A percentile compares a stretch with the other conserved stretches of the same genome.
These are phyloP conservation scores for Neonectria punicea DNA, from an alignment of 2,329 filamentous ascomycete genomes.

Conservation along the genomic window DNA sequence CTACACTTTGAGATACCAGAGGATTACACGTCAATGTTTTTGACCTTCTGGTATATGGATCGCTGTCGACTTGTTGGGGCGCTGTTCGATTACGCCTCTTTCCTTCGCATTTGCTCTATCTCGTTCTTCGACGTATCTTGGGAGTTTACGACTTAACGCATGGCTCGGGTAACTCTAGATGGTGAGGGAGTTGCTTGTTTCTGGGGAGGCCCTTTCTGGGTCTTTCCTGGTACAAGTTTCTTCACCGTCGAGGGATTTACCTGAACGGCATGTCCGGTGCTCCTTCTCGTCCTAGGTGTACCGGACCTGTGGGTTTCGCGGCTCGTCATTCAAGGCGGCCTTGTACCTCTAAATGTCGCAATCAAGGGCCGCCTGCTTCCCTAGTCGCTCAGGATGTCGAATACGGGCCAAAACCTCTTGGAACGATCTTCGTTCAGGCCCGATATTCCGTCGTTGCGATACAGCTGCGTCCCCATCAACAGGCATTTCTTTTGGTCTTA, in stretches of 20 bases:
- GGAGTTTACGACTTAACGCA: slow-evolving; percentile 49
- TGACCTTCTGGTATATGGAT: slow-evolving; percentile 40
- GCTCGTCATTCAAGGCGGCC: slow-evolving; percentile 24
- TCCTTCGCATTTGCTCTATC: slow-evolving; percentile 53
- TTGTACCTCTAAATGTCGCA: slow-evolving; percentile 25
- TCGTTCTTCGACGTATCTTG: slow-evolving; percentile 55
- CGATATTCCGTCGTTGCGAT: slow-evolving; percentile 50
- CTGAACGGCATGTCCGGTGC: slow-evolving; percentile 56
- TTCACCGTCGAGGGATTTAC: slow-evolving; percentile 34
- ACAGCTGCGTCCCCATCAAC: slow-evolving; percentile 46
- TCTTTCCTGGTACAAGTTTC: slow-evolving; percentile 22
- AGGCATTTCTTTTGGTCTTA: slow-evolving; percentile 43
- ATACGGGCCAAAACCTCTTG: slow-evolving; percentile 16
- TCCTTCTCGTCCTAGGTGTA: slow-evolving; percentile 40
- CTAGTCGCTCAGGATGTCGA: slow-evolving; percentile 31
- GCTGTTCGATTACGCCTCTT: slow-evolving; percentile 42
- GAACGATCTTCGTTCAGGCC: slow-evolving; percentile 11
- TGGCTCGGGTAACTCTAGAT: slow-evolving; percentile 52
- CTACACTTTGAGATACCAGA: slow-evolving; percentile 32
- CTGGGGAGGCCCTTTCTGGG: slow-evolving; percentile 19
- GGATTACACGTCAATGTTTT: slow-evolving; percentile 18
- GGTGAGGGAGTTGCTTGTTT: slow-evolving; percentile 27
- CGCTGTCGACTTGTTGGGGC: slow-evolving; percentile 42
- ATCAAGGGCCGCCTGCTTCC: slow-evolving; percentile 26
- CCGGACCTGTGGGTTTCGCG: slow-evolving; percentile 38